A percentile compares a stretch with the other conserved stretches of the same genome.
phyloP scores from a whole-genome alignment of 192 early-diverging fungal species.

The Coemansia sp. region DNA sequence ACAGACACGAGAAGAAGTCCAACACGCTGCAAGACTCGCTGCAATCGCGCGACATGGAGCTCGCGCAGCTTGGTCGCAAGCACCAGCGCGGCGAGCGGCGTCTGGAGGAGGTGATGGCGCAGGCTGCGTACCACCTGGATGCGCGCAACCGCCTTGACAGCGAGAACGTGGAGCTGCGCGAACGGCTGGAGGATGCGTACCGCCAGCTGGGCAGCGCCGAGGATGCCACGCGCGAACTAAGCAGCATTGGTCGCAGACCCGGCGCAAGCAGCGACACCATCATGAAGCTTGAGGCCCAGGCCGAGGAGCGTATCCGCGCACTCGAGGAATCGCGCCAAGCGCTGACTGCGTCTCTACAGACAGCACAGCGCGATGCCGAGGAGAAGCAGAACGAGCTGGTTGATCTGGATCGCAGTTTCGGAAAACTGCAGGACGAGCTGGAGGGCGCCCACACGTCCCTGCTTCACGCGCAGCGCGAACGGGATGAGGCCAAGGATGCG shows the following conservation, averaged over 20 bases:
- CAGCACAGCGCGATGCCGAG: constrained; percentile 76
- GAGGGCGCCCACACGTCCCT: constrained; percentile 31
- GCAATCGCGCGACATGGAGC: constrained; percentile 61
- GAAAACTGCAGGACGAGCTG: constrained; percentile 49
- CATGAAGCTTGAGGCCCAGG: constrained; percentile 57
- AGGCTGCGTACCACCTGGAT: constrained; percentile 70
- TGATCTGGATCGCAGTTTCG: constrained; percentile 55
- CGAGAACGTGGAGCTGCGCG: constrained; percentile 65
- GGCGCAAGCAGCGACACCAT: constrained; percentile 11
- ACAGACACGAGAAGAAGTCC: constrained; percentile 70
- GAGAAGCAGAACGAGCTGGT: constrained; percentile 68
- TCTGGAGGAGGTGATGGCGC: constrained; percentile 66
- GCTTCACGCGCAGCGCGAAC: constrained; percentile 43
- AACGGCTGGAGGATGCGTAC: constrained; percentile 59
- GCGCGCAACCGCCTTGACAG: constrained; percentile 60
- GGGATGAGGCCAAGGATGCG: constrained; percentile 40
- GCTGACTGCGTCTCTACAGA: constrained; percentile 71
- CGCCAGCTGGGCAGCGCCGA: constrained; percentile 57
- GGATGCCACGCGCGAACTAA: constrained; percentile 59
- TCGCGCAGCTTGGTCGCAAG: constrained; percentile 60
- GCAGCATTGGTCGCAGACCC: constrained; percentile 45
- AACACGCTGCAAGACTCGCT: constrained; percentile 63
- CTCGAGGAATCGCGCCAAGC: constrained; percentile 82
- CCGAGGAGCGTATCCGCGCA: constrained; percentile 71
- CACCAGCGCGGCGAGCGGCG: constrained; percentile 67